phyloP scores from a whole-genome alignment of 2,329 filamentous ascomycete genomes.

The Zasmidium angulare region DNA sequence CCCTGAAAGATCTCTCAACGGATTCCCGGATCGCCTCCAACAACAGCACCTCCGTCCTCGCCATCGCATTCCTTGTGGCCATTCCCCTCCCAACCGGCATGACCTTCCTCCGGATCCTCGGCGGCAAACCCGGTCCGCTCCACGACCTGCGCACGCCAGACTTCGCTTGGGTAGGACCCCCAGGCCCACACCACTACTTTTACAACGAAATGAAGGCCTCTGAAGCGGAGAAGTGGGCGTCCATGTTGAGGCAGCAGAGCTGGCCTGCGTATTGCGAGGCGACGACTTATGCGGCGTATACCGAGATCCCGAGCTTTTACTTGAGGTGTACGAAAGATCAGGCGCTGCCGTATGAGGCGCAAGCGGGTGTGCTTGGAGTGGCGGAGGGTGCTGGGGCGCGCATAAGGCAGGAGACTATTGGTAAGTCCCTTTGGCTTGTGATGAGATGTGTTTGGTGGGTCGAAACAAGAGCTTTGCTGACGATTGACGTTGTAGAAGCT shows the following conservation, averaged over 20 bases:
- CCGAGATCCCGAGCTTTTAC: slow-evolving; percentile 3
- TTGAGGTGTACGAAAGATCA: slow-evolving; percentile 10
- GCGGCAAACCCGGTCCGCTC: slow-evolving; percentile 8
- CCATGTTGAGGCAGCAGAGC: slow-evolving; percentile 11
- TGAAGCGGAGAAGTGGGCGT: slow-evolving; percentile 22
- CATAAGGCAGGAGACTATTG: neutral
- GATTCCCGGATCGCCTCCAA: slow-evolving; percentile 4
- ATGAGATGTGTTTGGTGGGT: neutral
- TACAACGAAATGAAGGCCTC: slow-evolving; percentile 37
- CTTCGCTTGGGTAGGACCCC: slow-evolving; percentile 4
- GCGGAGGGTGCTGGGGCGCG: slow-evolving; percentile 1
- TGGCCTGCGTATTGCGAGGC: slow-evolving; percentile 8
- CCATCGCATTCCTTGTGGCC: slow-evolving; percentile 16
- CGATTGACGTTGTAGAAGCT: slow-evolving; percentile 1
- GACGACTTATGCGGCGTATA: slow-evolving; percentile 11
- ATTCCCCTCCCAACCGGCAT: slow-evolving; percentile 7
- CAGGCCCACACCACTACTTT: slow-evolving; percentile 29
- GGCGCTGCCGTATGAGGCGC: slow-evolving; percentile 2
- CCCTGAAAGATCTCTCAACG: slow-evolving; percentile 19
- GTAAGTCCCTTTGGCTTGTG: neutral
- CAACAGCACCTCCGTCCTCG: slow-evolving; percentile 12
- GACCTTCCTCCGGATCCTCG: slow-evolving; percentile 10
- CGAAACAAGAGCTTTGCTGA: no score
- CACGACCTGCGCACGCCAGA: slow-evolving; percentile 8
- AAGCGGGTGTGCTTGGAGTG: slow-evolving; percentile 2